A percentile compares a stretch with the other conserved stretches of the same genome.
Evolutionary conservation across 768 basidiomycete genomes (phyloP).

Genomic region (Psilocybe cyanescens): DNA sequence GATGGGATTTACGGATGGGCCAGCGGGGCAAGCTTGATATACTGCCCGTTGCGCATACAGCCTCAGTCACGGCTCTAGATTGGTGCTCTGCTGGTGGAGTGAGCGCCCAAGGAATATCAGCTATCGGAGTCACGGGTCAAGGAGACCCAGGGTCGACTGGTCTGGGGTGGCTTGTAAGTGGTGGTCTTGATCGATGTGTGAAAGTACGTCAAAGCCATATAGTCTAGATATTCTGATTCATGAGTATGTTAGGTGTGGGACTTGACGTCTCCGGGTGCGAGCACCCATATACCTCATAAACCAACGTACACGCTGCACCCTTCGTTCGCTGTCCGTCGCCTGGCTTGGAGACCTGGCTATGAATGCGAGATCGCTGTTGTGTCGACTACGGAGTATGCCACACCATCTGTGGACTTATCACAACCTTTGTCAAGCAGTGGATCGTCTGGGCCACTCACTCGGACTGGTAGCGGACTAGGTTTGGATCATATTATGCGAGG

Average conservation of each 20-base stretch:
- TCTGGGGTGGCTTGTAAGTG: constrained; percentile 79
- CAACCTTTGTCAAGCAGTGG: constrained; percentile 12
- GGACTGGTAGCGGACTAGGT: constrained; percentile 32
- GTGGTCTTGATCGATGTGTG: constrained; percentile 77
- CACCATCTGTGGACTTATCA: constrained; percentile 27
- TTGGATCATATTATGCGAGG: constrained; percentile 30
- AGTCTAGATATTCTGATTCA: not conserved
- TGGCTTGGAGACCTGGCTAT: constrained; percentile 78
- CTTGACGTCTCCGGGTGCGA: constrained; percentile 47
- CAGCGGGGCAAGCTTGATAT: constrained; percentile 75
- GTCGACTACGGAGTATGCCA: constrained; percentile 60
- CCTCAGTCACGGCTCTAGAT: constrained; percentile 73
- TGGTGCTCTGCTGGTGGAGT: constrained; percentile 53
- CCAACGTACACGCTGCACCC: constrained; percentile 77
- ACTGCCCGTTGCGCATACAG: constrained; percentile 73
- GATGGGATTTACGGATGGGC: constrained; percentile 83
- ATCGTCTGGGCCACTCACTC: constrained; percentile 24
- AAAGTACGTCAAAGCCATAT: constrained; percentile 49
- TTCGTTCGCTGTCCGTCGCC: constrained; percentile 72
- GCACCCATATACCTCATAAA: constrained; percentile 58
- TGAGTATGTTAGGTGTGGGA: constrained; percentile 61
- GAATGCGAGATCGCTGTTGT: constrained; percentile 78
- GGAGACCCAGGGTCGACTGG: constrained; percentile 35
- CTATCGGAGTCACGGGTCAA: constrained; percentile 18
- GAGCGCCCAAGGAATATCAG: constrained; percentile 1